Conservation (phyloP, 208 protist genomes). For the Leishmania braziliensis region DNA sequence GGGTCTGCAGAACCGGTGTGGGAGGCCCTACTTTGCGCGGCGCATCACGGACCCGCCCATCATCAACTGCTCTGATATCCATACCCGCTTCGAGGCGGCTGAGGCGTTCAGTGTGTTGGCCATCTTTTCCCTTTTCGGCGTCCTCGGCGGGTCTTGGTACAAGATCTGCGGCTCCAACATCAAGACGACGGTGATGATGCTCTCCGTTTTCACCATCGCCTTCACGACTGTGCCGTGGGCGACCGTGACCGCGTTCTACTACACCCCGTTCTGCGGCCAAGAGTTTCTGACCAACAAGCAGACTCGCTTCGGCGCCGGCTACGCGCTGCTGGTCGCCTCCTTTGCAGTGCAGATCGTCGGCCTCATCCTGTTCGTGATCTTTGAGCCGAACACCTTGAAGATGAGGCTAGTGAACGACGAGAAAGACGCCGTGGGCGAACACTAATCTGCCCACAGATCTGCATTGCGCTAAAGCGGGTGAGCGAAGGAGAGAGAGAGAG, state of each 20-base stretch:
- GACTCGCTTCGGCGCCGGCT: slow-evolving; percentile 52
- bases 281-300: slow-evolving; percentile 29
- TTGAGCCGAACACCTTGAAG: slow-evolving; percentile 32
- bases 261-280: slow-evolving; percentile 60
- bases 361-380: slow-evolving; percentile 44
- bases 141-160: slow-evolving; percentile 33
- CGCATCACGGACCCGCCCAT: slow-evolving; percentile 43
- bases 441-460: not conserved
- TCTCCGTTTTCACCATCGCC: slow-evolving; percentile 49
- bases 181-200: slow-evolving; percentile 35
- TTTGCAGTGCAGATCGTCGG: slow-evolving; percentile 50
- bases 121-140: slow-evolving; percentile 47
- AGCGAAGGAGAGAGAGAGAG: not conserved
- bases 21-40: slow-evolving; percentile 42
- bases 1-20: slow-evolving; percentile 51
- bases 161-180: slow-evolving; percentile 41
- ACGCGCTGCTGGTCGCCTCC: slow-evolving; percentile 45
- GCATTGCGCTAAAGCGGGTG: not conserved
- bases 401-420: too few species aligned
- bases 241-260: slow-evolving; percentile 52
- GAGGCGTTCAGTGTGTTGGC: slow-evolving; percentile 62
- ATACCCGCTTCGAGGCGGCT: slow-evolving; percentile 46
- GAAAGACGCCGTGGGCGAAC: not conserved
- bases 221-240: slow-evolving; percentile 54
- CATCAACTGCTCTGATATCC: slow-evolving; percentile 34